Conservation (phyloP, 306 rosid species). For the Prunus mongolica region DNA sequence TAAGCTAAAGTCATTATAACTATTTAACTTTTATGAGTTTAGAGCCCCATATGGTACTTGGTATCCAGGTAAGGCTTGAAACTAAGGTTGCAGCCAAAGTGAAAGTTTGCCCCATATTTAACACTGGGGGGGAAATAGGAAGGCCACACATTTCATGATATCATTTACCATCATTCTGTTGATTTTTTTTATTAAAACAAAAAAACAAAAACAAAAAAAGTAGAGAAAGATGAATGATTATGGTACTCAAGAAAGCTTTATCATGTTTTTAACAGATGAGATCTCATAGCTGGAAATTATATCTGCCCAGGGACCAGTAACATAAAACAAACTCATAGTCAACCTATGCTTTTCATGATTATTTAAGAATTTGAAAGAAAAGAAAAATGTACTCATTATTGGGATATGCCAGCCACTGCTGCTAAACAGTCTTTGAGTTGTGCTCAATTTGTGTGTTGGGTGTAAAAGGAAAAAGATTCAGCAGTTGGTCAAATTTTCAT, state of each 20-base stretch:
- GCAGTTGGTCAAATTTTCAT: background rate
- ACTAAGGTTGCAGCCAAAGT: background rate
- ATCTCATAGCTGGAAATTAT: background rate
- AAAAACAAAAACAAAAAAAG: slow-evolving; percentile 15
- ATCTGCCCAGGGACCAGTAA: too few relatives aligned
- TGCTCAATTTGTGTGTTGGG: too few relatives aligned
- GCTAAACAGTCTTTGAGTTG: too few relatives aligned
- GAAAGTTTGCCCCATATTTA: background rate
- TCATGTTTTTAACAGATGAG: slow-evolving; percentile 2
- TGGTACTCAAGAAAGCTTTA: slow-evolving; percentile 32
- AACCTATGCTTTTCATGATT: background rate
- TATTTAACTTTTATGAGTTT: slow-evolving; percentile 3
- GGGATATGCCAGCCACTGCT: too few relatives aligned
- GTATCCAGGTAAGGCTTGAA: too few relatives aligned
- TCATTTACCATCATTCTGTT: slow-evolving; percentile 17
- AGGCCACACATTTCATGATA: background rate
- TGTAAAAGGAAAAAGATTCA: background rate
- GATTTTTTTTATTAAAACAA: too few relatives aligned
- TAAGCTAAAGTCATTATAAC: slow-evolving; percentile 1
- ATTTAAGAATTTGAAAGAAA: too few relatives aligned
- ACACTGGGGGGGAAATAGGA: background rate
- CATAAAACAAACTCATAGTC: too few relatives aligned
- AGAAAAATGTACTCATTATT: too few relatives aligned
- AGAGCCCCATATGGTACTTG: background rate
- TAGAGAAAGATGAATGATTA: slow-evolving; percentile 31